Evolutionary conservation across 2,329 filamentous ascomycete genomes (phyloP), one percentile per base, ranked within the genome.

Genomic region (Fusarium concolor): DNA sequence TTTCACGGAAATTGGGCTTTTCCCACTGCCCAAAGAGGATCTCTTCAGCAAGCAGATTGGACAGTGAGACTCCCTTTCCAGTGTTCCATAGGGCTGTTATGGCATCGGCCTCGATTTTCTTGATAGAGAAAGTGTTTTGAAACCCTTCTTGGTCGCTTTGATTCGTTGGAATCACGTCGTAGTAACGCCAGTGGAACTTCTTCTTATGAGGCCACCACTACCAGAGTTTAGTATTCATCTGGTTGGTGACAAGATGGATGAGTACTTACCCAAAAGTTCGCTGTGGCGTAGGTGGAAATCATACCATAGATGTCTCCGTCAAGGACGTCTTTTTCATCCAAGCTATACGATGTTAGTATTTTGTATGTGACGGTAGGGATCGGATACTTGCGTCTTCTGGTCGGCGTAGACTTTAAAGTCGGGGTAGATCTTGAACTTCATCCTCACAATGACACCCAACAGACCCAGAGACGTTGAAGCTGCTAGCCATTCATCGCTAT

Each of bases 131-230:
- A 1, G 56, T 59, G 3, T 59, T 59, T 10, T 59, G 53, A 3
- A 59, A 59, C 1, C 41, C 56, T 5, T 59, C 53, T 5, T 59
- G 53, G 2, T 58, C 56, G 3, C 56, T 59, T 11, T 47, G 10
- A 6, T 58, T 15, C 1, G 24, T 58, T 2, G 52, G 20, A 0
- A 59, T 47, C 0, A 59, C 52, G 10, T 59, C 52, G 5, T 59
- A 59, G 9, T 57, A 59, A 0, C 56, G 41, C 56, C 56, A 59
- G 28, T 59, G 52, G 20, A 59, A 59, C 10, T 57, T 59, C 52
- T 57, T 59, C 20, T 59, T 59, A 1, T 59, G 41, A 10, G 56
- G 56, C 56, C 52, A 59, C 56, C 52, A 59, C 56, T 59, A 3
- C 0, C 2, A 11, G 3, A 14, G 3, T 2, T 56, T 12, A 56